Evolutionary conservation across 2,329 filamentous ascomycete species (phyloP), one percentile per base, ranked within the genome.

Genomic region (Colletotrichum sp.): DNA sequence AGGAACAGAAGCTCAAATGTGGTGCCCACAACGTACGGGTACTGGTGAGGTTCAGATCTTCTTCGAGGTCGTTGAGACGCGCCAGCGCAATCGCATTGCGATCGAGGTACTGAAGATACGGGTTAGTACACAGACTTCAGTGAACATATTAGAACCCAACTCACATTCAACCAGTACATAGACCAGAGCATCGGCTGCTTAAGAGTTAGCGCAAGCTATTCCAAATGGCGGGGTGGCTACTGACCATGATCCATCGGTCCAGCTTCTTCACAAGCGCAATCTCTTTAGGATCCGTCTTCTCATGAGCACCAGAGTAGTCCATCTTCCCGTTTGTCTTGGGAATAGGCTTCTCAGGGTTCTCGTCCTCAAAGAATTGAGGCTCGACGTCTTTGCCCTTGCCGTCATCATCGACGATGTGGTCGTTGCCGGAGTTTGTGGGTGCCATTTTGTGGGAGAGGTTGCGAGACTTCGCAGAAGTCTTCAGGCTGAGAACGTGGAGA

Each of bases 221-320:
- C 5, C 28, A 4, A 18, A 13, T 8, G 8, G 8, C 4, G 1
- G 3, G 9, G 13, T 55, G 16, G 5, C 18, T 4, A 63, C 79
- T 61, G 64, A 82, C 81, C 82, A 86, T 85, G 65, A 86, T 86
- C 79, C 82, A 84, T 70, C 80, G 71, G 77, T 86, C 85, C 3
- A 86, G 79, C 77, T 86, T 86, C 74, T 81, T 82, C 38, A 86
- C 85, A n/a, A 86, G 80, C 4, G 82, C 82, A 69, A 86, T 86
- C 69, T 86, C 85, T 52, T 79, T 83, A 1, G 84, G 84, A 58
- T 86, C 84, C 5, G 84, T 85, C 79, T 86, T 86, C 76, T 83
- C 82, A 72, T 82, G 80, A 8, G 85, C 84, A 58, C 85, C 84
- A 10, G 83, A 85, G 78, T 86, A 85, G 74, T 86, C 85, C 48